Evolutionary conservation across 1,139 yeast species (phyloP).

Genomic region (Diutina rugosa): DNA sequence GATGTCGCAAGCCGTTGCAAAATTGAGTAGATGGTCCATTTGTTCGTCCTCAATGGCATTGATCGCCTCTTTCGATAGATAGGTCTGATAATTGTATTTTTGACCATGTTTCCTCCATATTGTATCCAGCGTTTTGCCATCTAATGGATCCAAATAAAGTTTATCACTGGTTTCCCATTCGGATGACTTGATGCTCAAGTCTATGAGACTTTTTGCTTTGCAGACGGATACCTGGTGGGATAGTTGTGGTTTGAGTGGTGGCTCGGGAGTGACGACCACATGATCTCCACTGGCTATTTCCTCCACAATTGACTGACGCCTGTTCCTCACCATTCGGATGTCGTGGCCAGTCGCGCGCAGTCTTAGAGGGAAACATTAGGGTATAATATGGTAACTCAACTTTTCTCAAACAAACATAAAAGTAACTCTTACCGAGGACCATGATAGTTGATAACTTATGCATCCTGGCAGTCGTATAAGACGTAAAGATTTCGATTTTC

Average conservation of each 20-base stretch:
- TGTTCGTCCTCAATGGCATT: not conserved
- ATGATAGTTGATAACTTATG: not conserved
- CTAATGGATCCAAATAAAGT: not conserved
- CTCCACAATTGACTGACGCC: slow-evolving; percentile 1
- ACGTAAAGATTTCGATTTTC: not conserved
- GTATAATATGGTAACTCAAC: not conserved
- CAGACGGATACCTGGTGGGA: not conserved
- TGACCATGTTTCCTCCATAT: not conserved
- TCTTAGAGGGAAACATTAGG: not conserved
- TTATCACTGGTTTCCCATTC: not conserved
- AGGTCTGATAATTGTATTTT: not conserved
- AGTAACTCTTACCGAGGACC: not conserved
- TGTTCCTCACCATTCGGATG: not conserved
- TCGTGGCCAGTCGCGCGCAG: not conserved
- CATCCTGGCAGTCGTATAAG: not conserved
- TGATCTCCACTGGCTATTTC: not conserved
- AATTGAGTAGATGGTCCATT: slow-evolving; percentile 9
- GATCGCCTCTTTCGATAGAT: not conserved
- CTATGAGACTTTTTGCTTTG: not conserved
- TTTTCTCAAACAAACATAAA: too few species aligned
- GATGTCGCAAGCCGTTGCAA: slow-evolving; percentile 25
- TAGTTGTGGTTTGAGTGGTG: not conserved
- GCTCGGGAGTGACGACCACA: not conserved
- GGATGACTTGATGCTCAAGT: not conserved
- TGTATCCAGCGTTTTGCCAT: not conserved